Evolutionary conservation across 75 land plant genomes (phyloP).

Genomic region (Pinus taeda): DNA sequence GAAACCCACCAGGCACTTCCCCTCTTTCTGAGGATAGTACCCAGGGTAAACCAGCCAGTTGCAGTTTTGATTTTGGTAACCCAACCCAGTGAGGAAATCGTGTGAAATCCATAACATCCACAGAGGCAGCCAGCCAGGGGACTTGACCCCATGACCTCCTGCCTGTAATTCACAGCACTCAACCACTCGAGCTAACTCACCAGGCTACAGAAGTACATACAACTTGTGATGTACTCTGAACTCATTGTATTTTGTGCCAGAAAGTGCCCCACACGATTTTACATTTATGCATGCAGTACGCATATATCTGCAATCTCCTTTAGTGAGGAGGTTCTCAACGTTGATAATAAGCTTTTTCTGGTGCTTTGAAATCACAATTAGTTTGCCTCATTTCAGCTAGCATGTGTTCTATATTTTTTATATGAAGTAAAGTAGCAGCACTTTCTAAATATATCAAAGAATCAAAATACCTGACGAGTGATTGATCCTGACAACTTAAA

Average conservation of each 20-base stretch:
- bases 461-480: conserved; percentile 74
- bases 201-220: too few species aligned
- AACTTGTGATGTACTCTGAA: too few species aligned
- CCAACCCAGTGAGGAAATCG: too few species aligned
- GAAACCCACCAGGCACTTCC: too few species aligned
- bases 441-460: neutral
- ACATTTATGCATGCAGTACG: neutral
- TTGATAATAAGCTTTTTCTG: neutral
- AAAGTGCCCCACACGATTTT: neutral
- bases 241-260: neutral
- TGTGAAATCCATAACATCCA: too few species aligned
- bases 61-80: too few species aligned
- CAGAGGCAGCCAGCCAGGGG: too few species aligned
- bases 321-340: neutral
- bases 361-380: neutral
- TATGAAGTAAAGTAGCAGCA: neutral
- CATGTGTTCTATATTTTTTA: neutral
- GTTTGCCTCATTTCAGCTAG: neutral
- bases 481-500: conserved; percentile 92
- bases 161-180: too few species aligned
- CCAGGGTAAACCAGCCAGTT: too few species aligned
- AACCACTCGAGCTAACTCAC: too few species aligned
- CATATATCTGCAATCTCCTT: neutral
- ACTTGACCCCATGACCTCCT: too few species aligned
- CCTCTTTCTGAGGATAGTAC: too few species aligned